Evolutionary conservation across 2,329 filamentous ascomycete genomes (phyloP), one percentile per base, ranked within the genome.

Genomic region (Paecilomyces formosus): DNA sequence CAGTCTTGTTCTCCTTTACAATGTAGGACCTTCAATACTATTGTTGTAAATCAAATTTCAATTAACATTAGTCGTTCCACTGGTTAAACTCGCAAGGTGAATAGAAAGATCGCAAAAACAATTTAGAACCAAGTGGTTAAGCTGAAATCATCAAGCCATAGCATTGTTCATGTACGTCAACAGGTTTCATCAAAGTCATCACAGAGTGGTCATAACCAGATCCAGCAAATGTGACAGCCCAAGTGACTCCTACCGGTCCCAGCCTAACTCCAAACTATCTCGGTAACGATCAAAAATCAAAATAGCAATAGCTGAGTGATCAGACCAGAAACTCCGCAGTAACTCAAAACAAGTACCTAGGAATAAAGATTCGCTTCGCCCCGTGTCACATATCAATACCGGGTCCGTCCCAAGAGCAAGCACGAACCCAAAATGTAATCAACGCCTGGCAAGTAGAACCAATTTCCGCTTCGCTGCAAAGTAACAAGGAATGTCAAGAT

Each of bases 161-260:
- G 64, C 66, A 69, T 70, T 52, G 65, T 63, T 72, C 72, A 70
- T 74, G 69, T 72, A 73, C 71, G 72, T 74, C 70, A 66, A 62
- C 66, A 69, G 60, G 63, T 65, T 55, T 74, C 69, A 68, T 73
- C 66, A 72, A 72, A 63, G 66, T 74, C 70, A 63, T 74, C 63
- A 68, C 64, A 68, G 68, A 63, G 65, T 24, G n/a, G 55, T 69
- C 68, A 66, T 72, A 60, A 45, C 63, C 56, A 65, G 63, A 65
- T 62, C 64, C 63, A 64, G 63, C 59, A 56, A 61, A 67, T 65
- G 52, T 64, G 61, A 57, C 66, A 64, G 60, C 62, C 61, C 65
- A 61, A 62, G 62, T 58, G 62, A 67, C 62, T 62, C 65, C 62
- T 54, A 60, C 57, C 66, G 60, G 39, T 45, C 39, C n/a, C 39